Evolutionary conservation across 352 stramenopile genomes (phyloP), one percentile per base, ranked within the genome.

Genomic region (Globisporangium sylvaticum): DNA sequence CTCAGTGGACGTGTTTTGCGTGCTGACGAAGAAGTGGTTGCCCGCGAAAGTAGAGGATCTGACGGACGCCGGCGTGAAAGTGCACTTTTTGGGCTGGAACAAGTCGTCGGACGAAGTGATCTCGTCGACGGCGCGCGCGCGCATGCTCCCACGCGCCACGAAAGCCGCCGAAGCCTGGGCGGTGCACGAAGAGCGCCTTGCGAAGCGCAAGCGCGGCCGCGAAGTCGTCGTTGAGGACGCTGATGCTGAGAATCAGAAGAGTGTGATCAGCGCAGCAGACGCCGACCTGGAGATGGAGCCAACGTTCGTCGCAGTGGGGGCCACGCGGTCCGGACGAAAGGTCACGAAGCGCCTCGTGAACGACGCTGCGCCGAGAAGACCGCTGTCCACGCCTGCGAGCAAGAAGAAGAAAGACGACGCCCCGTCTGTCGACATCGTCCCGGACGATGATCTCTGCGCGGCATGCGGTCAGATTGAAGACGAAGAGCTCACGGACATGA

Each of bases 391-490:
- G 1, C 25, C 48, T 3, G 70, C 73, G 2, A 24, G 18, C 27
- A 84, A 77, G 52, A 89, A 78, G 39, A 88, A 88, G 54, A 75
- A 73, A 37, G 62, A 62, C 3, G 61, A 63, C 0, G 22, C 22
- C 5, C 20, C 15, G 14, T 37, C 58, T 0, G 58, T 67, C 24
- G 65, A 57, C 1, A 70, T 79, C n/a, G 73, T 81, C n/a, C 78
- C 80, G 14, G 87, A 95, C 75, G 86, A 94, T 34, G 82, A 91
- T 65, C 56, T 94, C 31, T 96, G 89, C 58, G 82, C 72, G 7
- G 70, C 83, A 42, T 96, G 89, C 64, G 80, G 88, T 27, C 83
- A 95, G 68, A 89, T 92, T 61, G 88, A 96, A 58, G 87, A 94
- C 69, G 86, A 92, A 22, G 75, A 89, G 48, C 61, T 91, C 42